Percentiles rank a stretch among this genome's conserved stretches.
phyloP scores from a whole-genome alignment of 805 yeast species.

The Saturnispora mendoncae region DNA sequence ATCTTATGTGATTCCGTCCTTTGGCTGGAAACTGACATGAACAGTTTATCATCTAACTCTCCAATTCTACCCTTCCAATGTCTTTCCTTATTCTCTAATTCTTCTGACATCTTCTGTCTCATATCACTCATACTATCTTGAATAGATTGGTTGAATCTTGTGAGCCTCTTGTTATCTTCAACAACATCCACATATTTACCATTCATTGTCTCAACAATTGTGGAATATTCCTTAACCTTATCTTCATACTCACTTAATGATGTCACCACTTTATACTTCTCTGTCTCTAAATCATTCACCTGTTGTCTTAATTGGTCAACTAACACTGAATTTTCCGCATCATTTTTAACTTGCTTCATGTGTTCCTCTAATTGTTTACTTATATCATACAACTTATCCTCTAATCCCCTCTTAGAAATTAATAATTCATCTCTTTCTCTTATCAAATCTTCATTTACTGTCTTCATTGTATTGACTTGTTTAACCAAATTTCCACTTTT shows the following conservation, averaged over 20 bases:
- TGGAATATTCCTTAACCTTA: conserved; percentile 14
- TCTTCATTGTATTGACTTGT: conserved; percentile 50
- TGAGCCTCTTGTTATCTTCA: conserved; percentile 62
- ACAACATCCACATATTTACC: conserved; percentile 46
- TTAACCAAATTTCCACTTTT: conserved; percentile 37
- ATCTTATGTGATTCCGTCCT: conserved; percentile 45
- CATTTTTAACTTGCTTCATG: conserved; percentile 24
- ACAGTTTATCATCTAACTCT: conserved; percentile 43
- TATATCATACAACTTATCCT: conserved; percentile 35
- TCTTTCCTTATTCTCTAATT: conserved; percentile 39
- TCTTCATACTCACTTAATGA: conserved; percentile 23
- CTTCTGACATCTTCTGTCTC: conserved; percentile 43
- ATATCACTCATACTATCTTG: conserved; percentile 35
- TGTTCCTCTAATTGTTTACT: conserved; percentile 34
- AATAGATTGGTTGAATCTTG: conserved; percentile 45
- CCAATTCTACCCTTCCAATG: conserved; percentile 53
- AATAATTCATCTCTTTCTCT: conserved; percentile 55
- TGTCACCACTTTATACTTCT: conserved; percentile 25
- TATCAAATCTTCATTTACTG: conserved; percentile 51
- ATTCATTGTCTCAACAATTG: conserved; percentile 32
- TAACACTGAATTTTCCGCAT: conserved; percentile 25
- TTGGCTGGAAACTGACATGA: conserved; percentile 37
- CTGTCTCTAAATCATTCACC: conserved; percentile 28
- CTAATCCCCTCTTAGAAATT: conserved; percentile 39
- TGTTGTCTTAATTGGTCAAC: conserved; percentile 28